Base-by-base conservation (phyloP, 768 basidiomycete genomes). In the Boletus eberwhitei region DNA sequence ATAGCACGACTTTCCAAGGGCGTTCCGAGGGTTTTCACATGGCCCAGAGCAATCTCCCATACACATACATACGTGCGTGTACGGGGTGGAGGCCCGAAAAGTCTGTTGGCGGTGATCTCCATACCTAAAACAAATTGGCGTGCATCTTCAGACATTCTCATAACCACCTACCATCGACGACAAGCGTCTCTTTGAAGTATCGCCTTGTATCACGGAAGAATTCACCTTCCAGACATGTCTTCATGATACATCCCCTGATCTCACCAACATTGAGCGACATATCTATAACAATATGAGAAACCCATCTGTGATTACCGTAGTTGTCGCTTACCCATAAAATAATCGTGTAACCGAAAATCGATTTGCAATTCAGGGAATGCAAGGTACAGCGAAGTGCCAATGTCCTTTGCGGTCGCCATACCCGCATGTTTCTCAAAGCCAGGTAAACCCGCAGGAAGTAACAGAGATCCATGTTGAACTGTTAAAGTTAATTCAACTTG, bases 41-140 rank as follows among this genome's bases (percentile, higher is more conserved):
- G 66, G 7, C 92, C 92, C 17, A 93, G 35, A n/a, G 73, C 73
- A 42, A 95, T 81, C 64, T 96, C 93, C 96, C 96, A 98, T 14
- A 97, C 80, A 66, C 95, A 98, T 6, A 96, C 75, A 64, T 98
- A 98, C 2, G 93, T 86, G 2, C 88, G 73, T 0, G 89, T 90
- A 4, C 82, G 80, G 8, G 96, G 96, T 54, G 85, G 83, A 13
- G 91, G 90, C 8, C 96, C 96, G 64, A 97, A 96, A 12, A 98
- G 74, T 24, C 95, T 84, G 65, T 97, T 82, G 2, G 90, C 87
- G 14, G 84, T 82, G 45, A 98, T 82, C 56, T 90, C 82, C 59
- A 95, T 69, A 12, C 88, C 91, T 89, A 24, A 22, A 12, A 53
- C 39, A 44, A 7, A 45, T 62, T 37, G 14, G 48, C 26, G 50